Conservation (phyloP, 768 basidiomycete species). For the Fomitopsis pulvina region DNA sequence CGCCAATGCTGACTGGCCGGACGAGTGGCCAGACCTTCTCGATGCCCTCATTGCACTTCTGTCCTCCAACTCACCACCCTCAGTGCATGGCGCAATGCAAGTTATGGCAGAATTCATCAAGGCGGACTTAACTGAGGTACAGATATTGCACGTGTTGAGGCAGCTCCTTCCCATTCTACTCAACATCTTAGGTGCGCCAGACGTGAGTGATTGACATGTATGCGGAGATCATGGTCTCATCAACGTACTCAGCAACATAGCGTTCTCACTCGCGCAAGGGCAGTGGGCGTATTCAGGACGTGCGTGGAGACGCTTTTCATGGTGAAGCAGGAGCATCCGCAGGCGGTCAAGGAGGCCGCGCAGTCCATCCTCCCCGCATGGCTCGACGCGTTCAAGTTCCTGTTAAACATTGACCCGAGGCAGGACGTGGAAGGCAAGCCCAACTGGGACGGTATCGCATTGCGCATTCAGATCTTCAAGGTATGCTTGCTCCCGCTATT, state of each 20-base stretch:
- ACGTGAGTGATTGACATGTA: constrained; percentile 35
- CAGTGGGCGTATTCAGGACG: constrained; percentile 85
- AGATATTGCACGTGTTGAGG: constrained; percentile 86
- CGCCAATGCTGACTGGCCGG: constrained; percentile 92
- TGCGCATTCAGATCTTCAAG: constrained; percentile 82
- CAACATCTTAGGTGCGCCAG: constrained; percentile 65
- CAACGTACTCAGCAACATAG: constrained; percentile 42
- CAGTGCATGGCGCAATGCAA: constrained; percentile 95
- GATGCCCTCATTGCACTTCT: constrained; percentile 68
- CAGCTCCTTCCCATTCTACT: constrained; percentile 85
- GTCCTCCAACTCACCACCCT: constrained; percentile 60
- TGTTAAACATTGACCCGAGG: constrained; percentile 59
- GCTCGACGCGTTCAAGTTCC: constrained; percentile 83
- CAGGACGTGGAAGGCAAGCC: constrained; percentile 50
- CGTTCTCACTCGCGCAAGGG: constrained; percentile 75
- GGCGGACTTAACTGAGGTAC: constrained; percentile 89
- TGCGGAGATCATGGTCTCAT: background rate
- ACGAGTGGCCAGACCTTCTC: constrained; percentile 91
- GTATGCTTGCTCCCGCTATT: constrained; percentile 36
- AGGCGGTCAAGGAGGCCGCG: constrained; percentile 77
- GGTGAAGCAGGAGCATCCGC: constrained; percentile 90
- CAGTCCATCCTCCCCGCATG: constrained; percentile 80
- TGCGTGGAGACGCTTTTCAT: constrained; percentile 87
- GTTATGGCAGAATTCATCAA: constrained; percentile 93
- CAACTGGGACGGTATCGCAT: constrained; percentile 77